Evolutionary conservation across 768 basidiomycete species (phyloP), one percentile per base, ranked within the genome.

Genomic region (Kwoniella dejecticola): DNA sequence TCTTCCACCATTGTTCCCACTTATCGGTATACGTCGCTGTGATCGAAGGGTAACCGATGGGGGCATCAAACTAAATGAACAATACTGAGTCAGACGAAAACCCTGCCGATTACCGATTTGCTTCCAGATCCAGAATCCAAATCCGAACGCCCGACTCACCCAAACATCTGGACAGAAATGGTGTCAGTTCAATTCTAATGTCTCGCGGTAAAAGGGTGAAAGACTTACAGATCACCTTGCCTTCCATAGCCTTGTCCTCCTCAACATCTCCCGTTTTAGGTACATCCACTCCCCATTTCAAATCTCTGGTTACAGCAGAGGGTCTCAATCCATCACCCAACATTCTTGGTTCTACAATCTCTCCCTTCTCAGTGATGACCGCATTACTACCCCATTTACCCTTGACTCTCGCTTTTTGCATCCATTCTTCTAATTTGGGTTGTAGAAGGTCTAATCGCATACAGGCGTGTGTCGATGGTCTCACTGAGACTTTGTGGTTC

Each of bases 1-100:
- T 89, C 74, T 89, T 86, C 96, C 96, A 99, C 96, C 96, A 99
- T 77, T 86, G 84, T 79, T 88, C 86, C 96, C 96, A 99, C 65
- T 96, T 88, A 19, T 88, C 82, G 33, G 91, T 95, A 82, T 94
- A 93, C 75, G 88, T 89, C 53, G 93, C 92, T 1, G 96, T 99
- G 65, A 99, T 97, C 79, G 94, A 96, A 2, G 90, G 87, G 79
- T 99, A 99, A 60, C 96, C 96, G 58, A 96, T 90, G 7, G 91
- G 90, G 0, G 95, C 95, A 69, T 99, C 95, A 74, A 95, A 97
- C 95, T 93, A 61, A 47, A 19, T 19, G 30, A 44, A 17, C 30
- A 2, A 27, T 41, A 19, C 2, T 4, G 21, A 4, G 13, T 7
- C 15, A 7, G 15, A 36, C 7, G 33, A 36, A 7, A 15, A 15